Evolutionary conservation across 352 stramenopile species (phyloP), one percentile per base, ranked within the genome.

Genomic region (Phytophthora pseudosyringae): DNA sequence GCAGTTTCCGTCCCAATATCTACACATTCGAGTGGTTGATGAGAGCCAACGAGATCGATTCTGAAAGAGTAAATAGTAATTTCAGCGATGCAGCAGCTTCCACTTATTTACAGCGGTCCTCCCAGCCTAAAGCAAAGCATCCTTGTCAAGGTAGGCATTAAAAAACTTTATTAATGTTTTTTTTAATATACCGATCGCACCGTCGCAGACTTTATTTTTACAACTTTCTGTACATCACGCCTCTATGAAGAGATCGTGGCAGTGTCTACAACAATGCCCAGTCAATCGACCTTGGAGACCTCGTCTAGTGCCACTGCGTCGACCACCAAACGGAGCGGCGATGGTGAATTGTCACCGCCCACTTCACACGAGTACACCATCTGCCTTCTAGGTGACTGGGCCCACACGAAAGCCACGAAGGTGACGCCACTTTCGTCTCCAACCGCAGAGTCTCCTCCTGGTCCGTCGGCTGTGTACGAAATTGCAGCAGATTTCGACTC

Each of bases 361-460:
- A 43, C 44, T 21, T 40, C 41, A 3, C 58, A 86, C 44, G 76
- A 80, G 44, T 90, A 89, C 67, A 74, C 76, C 21, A 49, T 90
- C 8, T 88, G 71, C 28, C 25, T 89, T 0, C n/a, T 90, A 7
- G 79, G 81, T 11, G 73, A 83, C 38, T 67, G 73, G 54, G 61
- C 71, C 11, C 67, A 71, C 10, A 41, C 28, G 11, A 68, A 51
- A 15, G n/a, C 46, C 13, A 48, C 31, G 10, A 52, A 21, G 7
- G 28, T 15, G 18, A 46, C 41, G 12, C 5, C 28, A 5, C 16
- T 29, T 5, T 41, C 43, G 25, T 60, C 55, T 33, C 47, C 32
- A 40, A 35, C 43, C 25, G 15, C 9, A 44, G 48, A 52, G 72
- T 32, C 45, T 55, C 3, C 16, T 26, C 16, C 36, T 16, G 12